These are phyloP conservation scores for Galeopsis tetrahit DNA, from an alignment of 257 asterid species.

Conservation along the genomic window DNA sequence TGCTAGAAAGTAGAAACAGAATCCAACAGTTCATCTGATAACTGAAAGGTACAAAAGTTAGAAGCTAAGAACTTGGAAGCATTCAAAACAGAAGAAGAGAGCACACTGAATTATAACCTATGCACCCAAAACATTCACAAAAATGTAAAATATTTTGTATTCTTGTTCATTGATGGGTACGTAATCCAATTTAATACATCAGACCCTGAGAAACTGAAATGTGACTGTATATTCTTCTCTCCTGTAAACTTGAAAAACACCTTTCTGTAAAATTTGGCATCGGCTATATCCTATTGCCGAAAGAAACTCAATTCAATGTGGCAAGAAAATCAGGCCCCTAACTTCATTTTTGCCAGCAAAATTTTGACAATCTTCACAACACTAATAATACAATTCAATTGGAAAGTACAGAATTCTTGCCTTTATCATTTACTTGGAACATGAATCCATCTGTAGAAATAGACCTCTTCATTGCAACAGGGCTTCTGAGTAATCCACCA, in stretches of 20 bases:
- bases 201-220: conserved; percentile 11
- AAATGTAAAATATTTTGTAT: conserved; percentile 8
- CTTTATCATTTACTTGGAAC: conserved; percentile 46
- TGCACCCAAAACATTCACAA: conserved; percentile 21
- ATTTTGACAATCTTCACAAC: conserved; percentile 2
- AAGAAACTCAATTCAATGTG: conserved; percentile 27
- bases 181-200: conserved; percentile 9
- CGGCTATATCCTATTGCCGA: conserved; percentile 3
- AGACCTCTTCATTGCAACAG: conserved; percentile 52
- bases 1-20: neutral
- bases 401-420: conserved; percentile 42
- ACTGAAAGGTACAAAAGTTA: neutral
- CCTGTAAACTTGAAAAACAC: conserved; percentile 8
- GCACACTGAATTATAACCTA: neutral
- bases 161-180: conserved; percentile 17
- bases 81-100: neutral
- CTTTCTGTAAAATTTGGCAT: conserved; percentile 15
- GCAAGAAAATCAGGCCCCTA: conserved; percentile 24
- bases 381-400: conserved; percentile 33
- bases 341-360: conserved; percentile 26
- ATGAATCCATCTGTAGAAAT: conserved; percentile 51
- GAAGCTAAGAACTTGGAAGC: neutral
- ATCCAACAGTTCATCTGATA: neutral
- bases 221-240: conserved; percentile 19
- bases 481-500: conserved; percentile 35